Base-by-base conservation (phyloP, 208 protist genomes). In the Trypanosoma brucei region DNA sequence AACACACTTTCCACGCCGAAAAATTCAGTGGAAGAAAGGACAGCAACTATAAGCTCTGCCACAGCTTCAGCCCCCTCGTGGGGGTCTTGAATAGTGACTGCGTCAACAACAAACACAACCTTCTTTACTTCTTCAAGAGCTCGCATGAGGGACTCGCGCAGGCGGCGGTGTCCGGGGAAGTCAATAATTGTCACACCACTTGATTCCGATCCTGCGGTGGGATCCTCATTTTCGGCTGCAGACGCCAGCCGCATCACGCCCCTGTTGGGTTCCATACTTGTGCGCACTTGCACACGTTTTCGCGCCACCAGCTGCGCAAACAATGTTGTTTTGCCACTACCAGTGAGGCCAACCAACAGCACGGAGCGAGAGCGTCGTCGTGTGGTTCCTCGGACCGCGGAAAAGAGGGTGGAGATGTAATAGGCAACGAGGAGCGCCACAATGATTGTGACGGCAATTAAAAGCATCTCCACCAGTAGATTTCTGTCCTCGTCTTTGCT, bases 261-360 rank as follows among this genome's bases (percentile, higher is more conserved):
- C 3, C 35, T 58, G 68, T 90, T 95, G 8, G 60, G 62, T n/a
- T 71, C 46, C 78, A 92, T 93, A 61, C 83, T 91, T 38, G 84
- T 92, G 11, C 74, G 79, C 8, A 78, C 81, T 22, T 37, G 6
- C 8, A 62, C 36, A 30, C 39, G 46, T 11, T 67, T 55, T 36
- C 46, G 55, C 11, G 64, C 64, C 30, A 78, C 68, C 0, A 95
- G 66, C 58, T 88, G 82, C 30, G 71, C 65, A 68, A 93, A 90
- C 30, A 95, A 66, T 11, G 82, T 66, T 31, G 86, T 95, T 73
- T 95, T 95, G 22, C 89, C 89, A 35, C 80, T 85, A 38, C 64
- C 65, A 22, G 75, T 73, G 2, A 92, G 70, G 53, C 89, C 89
- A 39, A 92, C 52, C 33, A 95, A 60, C 59, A 92, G 55, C 22